These are phyloP conservation scores for Fusarium tanahbumbuense DNA, from an alignment of 2,329 filamentous ascomycete genomes.

Conservation along the genomic window DNA sequence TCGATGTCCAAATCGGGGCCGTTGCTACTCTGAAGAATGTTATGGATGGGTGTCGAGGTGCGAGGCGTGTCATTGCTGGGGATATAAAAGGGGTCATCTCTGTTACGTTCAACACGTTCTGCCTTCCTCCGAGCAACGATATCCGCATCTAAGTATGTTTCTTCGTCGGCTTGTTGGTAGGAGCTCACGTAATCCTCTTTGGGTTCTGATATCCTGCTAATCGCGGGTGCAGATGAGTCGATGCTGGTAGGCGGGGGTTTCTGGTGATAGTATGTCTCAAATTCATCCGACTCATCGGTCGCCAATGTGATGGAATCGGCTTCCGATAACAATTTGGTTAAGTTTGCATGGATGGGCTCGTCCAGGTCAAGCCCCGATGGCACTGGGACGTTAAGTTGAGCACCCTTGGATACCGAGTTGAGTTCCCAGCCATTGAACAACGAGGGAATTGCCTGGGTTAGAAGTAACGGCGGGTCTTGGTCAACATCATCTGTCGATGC, in stretches of 20 bases:
- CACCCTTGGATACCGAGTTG: slow-evolving; percentile 86
- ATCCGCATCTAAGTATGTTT: slow-evolving; percentile 77
- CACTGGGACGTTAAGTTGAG: slow-evolving; percentile 86
- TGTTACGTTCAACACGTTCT: slow-evolving; percentile 83
- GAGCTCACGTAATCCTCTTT: slow-evolving; percentile 63
- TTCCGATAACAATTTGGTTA: slow-evolving; percentile 73
- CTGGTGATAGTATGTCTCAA: slow-evolving; percentile 74
- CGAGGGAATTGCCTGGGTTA: slow-evolving; percentile 90
- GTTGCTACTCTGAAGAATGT: slow-evolving; percentile 77
- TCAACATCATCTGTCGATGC: slow-evolving; percentile 63
- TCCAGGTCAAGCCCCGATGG: slow-evolving; percentile 83
- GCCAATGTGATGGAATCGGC: slow-evolving; percentile 63
- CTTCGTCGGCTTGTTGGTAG: slow-evolving; percentile 70
- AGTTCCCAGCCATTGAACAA: slow-evolving; percentile 89
- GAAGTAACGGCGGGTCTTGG: slow-evolving; percentile 80
- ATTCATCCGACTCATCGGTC: slow-evolving; percentile 71
- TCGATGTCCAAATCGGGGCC: slow-evolving; percentile 88
- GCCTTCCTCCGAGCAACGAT: slow-evolving; percentile 79
- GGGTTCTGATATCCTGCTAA: slow-evolving; percentile 63
- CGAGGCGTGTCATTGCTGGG: slow-evolving; percentile 65
- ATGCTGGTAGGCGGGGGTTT: slow-evolving; percentile 63
- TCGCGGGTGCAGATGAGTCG: slow-evolving; percentile 64
- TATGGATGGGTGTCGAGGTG: slow-evolving; percentile 81
- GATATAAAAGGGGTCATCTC: slow-evolving; percentile 97
- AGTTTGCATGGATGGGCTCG: slow-evolving; percentile 80